Conservation (phyloP, 164 flowering plant genomes). For the Hamamelis virginiana region DNA sequence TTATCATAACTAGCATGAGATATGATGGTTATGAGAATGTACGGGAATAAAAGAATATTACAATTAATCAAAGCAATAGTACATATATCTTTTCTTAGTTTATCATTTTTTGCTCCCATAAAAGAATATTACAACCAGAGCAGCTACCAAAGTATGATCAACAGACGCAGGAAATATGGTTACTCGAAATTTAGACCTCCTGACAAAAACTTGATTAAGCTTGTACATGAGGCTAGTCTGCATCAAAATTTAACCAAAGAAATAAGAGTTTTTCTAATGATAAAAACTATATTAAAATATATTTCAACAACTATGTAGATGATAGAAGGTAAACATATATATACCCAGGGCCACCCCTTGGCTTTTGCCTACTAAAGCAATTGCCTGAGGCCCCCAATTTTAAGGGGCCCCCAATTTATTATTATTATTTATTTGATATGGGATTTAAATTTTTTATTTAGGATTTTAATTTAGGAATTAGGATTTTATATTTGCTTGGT, state of each 20-base stretch:
- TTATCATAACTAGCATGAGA: too few species aligned
- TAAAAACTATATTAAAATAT: background rate
- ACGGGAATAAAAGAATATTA: too few species aligned
- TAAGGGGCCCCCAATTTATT: background rate
- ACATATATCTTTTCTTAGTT: constrained; percentile 7
- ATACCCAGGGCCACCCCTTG: too few species aligned
- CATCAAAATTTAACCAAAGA: constrained; percentile 18
- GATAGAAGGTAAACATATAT: background rate
- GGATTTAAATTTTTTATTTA: too few species aligned
- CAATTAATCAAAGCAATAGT: too few species aligned
- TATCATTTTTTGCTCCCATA: constrained; percentile 22
- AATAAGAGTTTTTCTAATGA: background rate
- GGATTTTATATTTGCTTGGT: too few species aligned
- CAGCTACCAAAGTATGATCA: constrained; percentile 50
- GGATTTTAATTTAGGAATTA: too few species aligned
- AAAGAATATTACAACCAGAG: constrained; percentile 48
- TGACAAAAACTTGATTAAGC: constrained; percentile 57
- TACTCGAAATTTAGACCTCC: constrained; percentile 60
- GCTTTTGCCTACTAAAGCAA: too few species aligned
- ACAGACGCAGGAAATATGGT: constrained; percentile 61
- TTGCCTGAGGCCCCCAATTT: too few species aligned
- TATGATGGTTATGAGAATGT: too few species aligned
- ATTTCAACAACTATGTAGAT: background rate
- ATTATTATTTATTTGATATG: too few species aligned
- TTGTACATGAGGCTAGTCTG: constrained; percentile 80